Percentiles rank a stretch among this genome's conserved stretches.
Evolutionary conservation across 257 asterid genomes (phyloP).

Genomic region (Jasminum sambac): DNA sequence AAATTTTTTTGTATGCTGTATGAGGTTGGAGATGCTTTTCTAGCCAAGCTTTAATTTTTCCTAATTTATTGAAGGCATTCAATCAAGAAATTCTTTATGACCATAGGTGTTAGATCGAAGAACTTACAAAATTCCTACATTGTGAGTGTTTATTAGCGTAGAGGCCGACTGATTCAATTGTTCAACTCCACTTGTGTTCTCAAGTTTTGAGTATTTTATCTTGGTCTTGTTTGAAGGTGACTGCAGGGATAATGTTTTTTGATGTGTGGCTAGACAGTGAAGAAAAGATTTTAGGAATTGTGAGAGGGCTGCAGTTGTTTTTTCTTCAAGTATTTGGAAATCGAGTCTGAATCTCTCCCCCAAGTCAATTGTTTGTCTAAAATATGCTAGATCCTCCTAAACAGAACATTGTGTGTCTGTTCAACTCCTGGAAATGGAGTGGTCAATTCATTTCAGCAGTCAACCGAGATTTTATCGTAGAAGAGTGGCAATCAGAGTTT

Average conservation of each 20-base stretch:
- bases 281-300: too few species aligned
- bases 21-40: background rate
- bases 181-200: conserved; percentile 1
- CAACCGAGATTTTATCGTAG: too few species aligned
- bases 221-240: background rate
- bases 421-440: background rate
- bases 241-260: too few species aligned
- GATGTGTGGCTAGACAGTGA: too few species aligned
- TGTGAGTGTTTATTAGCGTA: background rate
- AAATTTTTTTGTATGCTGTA: background rate
- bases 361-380: background rate
- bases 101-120: background rate
- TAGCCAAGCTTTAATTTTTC: background rate
- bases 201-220: background rate
- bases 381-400: background rate
- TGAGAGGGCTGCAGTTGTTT: background rate
- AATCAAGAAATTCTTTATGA: background rate
- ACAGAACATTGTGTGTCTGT: background rate
- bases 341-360: background rate
- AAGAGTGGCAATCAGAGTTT: background rate
- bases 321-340: background rate
- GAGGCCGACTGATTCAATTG: background rate
- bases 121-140: background rate
- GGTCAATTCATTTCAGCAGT: too few species aligned
- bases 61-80: background rate